Evolutionary conservation across 23 red algal genomes (phyloP), one percentile per base, ranked within the genome.

Genomic region (Cyanidiococcus yangmingshanensis): DNA sequence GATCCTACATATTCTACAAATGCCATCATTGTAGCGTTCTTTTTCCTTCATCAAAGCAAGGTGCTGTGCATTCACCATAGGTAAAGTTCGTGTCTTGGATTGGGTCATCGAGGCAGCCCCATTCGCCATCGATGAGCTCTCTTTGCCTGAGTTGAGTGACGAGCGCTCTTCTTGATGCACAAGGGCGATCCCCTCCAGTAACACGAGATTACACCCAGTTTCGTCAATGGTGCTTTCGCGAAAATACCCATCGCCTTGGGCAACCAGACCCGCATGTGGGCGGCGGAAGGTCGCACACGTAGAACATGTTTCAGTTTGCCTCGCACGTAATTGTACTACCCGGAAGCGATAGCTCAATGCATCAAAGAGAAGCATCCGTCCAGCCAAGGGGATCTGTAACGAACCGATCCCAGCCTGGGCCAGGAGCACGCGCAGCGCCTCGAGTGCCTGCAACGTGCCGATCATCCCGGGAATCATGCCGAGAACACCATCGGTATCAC

Each of bases 401-500:
- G 41, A 38, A 33, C 68, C 71, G 29, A 79, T 26, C 26, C 71
- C 67, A 34, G 75, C 57, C 68, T 76, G 39, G n/a, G 39, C 37
- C 41, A 74, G 40, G 17, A 86, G 58, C 27, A 96, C 33, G 74
- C 90, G 90, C n/a, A 96, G 34, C 3, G 87, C 84, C 78, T 96
- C 92, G 24, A 96, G 37, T 12, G 92, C 92, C 51, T 90, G 87
- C 63, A 96, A 50, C 54, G 75, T 80, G 15, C 87, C 92, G 39
- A 96, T 90, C 0, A 90, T 57, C 58, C 92, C 92, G 33, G 92
- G 92, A 63, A 96, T 86, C 40, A 87, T 87, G 50, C 92, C 92
- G 2, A 96, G 79, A 0, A 96, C 92, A 37, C 92, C 92, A 26
- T 82, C 89, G 51, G 87, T 76, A 68, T 90, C 92, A 82, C 92